Evolutionary conservation across 2,329 filamentous ascomycete genomes (phyloP).

Genomic region (Colletotrichum euphorbiae): DNA sequence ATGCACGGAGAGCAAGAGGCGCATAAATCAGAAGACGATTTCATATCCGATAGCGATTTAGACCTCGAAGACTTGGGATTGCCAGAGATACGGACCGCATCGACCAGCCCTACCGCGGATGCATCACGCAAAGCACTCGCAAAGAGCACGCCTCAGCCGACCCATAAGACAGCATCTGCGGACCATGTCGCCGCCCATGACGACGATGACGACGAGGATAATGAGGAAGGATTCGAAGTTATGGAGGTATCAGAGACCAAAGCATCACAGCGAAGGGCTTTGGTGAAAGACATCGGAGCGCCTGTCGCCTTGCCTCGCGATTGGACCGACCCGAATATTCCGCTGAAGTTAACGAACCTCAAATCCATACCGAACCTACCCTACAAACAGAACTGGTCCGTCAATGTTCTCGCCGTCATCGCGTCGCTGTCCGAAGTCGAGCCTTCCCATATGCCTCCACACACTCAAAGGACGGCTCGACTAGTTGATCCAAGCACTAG

Average conservation of each 20-base stretch:
- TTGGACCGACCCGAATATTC: conserved; percentile 54
- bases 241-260: conserved; percentile 45
- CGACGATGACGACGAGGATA: conserved; percentile 42
- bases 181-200: not conserved
- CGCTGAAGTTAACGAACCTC: conserved; percentile 64
- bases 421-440: conserved; percentile 60
- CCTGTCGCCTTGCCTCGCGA: conserved; percentile 55
- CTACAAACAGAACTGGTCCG: conserved; percentile 69
- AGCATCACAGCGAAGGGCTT: conserved; percentile 11
- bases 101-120: not conserved
- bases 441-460: conserved; percentile 61
- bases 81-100: conserved; percentile 4
- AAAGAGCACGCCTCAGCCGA: not conserved
- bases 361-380: conserved; percentile 63
- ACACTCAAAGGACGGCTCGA: conserved; percentile 63
- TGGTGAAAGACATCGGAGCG: conserved; percentile 6
- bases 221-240: conserved; percentile 49
- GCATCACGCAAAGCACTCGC: not conserved
- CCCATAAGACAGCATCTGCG: not conserved
- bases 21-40: conserved; percentile 9
- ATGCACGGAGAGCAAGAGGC: not conserved
- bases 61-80: conserved; percentile 25
- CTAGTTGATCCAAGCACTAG: conserved; percentile 63
- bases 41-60: conserved; percentile 36
- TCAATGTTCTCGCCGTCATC: conserved; percentile 66